Percentiles rank a stretch among this genome's conserved stretches.
Evolutionary conservation across 257 asterid species (phyloP).

Genomic region (Salvia splendens): DNA sequence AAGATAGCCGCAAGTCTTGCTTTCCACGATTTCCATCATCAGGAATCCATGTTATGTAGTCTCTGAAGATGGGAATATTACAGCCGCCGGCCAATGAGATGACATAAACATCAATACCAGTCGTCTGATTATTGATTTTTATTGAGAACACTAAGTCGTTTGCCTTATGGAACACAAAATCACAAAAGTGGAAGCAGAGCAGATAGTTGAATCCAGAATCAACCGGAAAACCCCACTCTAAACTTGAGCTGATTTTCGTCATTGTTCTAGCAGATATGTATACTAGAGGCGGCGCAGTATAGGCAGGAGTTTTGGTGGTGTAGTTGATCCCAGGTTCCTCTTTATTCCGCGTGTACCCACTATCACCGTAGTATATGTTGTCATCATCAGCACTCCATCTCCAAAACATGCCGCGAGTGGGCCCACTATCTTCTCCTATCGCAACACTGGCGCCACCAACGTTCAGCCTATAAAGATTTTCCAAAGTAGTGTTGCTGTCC

Average conservation of each 20-base stretch:
- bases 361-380: neutral
- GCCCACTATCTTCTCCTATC: conserved; percentile 23
- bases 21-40: conserved; percentile 29
- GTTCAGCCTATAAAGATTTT: conserved; percentile 52
- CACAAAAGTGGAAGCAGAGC: conserved; percentile 57
- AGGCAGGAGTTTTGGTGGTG: conserved; percentile 32
- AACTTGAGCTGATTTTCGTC: neutral
- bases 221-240: conserved; percentile 52
- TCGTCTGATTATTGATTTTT: conserved; percentile 33
- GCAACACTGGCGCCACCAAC: conserved; percentile 34
- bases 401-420: conserved; percentile 55
- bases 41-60: no score
- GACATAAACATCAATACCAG: conserved; percentile 29
- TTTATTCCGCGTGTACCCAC: neutral
- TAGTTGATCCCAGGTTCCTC: conserved; percentile 11
- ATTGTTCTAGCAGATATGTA: conserved; percentile 40
- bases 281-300: conserved; percentile 51
- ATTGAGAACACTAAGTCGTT: conserved; percentile 35
- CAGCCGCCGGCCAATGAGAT: conserved; percentile 24
- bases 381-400: conserved; percentile 36
- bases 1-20: conserved; percentile 34
- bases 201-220: conserved; percentile 41
- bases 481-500: conserved; percentile 37
- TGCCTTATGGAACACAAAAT: conserved; percentile 24
- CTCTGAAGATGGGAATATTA: neutral